Conservation (phyloP, 2,329 filamentous ascomycete species). For the Microcyclospora pomicola region DNA sequence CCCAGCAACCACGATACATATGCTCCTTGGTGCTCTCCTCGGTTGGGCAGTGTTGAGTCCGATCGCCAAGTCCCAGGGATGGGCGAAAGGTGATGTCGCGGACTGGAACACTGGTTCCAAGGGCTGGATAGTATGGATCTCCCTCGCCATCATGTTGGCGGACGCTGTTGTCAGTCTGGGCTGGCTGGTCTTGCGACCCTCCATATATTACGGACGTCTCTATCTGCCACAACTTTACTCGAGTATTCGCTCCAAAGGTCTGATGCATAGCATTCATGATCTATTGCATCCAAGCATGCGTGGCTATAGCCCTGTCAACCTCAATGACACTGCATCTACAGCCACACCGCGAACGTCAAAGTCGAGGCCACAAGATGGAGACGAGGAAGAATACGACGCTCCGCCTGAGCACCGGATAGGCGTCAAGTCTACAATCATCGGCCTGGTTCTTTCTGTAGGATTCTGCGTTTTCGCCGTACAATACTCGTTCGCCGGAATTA, state of each 20-base stretch:
- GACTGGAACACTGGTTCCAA: slow-evolving; percentile 92
- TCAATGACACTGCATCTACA: slow-evolving; percentile 3
- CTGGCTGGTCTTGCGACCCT: slow-evolving; percentile 56
- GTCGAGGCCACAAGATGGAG: slow-evolving; percentile 8
- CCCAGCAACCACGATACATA: slow-evolving; percentile 83
- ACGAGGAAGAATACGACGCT: slow-evolving; percentile 53
- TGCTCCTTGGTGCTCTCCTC: slow-evolving; percentile 77
- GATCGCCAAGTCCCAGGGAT: slow-evolving; percentile 68
- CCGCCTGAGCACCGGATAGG: slow-evolving; percentile 72
- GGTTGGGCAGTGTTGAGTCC: slow-evolving; percentile 90
- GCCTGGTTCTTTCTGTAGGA: slow-evolving; percentile 60
- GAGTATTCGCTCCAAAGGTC: slow-evolving; percentile 15
- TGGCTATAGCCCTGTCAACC: slow-evolving; percentile 27
- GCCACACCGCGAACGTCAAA: background rate
- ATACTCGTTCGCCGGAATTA: slow-evolving; percentile 67
- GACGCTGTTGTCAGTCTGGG: slow-evolving; percentile 81
- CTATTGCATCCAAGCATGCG: slow-evolving; percentile 21
- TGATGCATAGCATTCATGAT: slow-evolving; percentile 21
- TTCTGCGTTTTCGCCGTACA: slow-evolving; percentile 74
- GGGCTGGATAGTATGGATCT: slow-evolving; percentile 97
- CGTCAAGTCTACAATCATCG: slow-evolving; percentile 54
- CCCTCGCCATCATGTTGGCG: slow-evolving; percentile 88
- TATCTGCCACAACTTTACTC: slow-evolving; percentile 24
- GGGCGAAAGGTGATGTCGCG: slow-evolving; percentile 74
- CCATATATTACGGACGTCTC: slow-evolving; percentile 34